Conservation (phyloP, 2,329 filamentous ascomycete genomes). For the Monosporascus sp. region DNA sequence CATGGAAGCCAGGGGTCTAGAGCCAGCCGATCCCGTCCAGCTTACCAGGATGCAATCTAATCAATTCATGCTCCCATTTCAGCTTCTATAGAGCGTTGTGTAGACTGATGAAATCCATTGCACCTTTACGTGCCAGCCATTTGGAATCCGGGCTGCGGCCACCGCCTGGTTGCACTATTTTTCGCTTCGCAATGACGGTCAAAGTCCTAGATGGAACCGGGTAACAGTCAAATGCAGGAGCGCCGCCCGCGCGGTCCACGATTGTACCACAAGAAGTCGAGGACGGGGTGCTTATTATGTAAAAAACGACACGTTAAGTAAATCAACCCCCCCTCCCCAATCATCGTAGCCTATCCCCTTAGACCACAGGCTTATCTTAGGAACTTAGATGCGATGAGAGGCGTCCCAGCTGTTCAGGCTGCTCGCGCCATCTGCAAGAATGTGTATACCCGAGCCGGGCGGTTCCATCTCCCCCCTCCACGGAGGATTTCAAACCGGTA, state of each 20-base stretch:
- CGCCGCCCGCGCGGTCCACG: slow-evolving; percentile 24
- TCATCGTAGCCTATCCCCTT: slow-evolving; percentile 1
- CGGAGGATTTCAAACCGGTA: neutral
- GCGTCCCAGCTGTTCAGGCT: slow-evolving; percentile 24
- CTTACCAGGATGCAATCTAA: too few relatives aligned
- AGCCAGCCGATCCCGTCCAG: too few relatives aligned
- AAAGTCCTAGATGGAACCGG: neutral
- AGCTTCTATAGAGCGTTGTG: too few relatives aligned
- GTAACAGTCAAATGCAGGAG: slow-evolving; percentile 11
- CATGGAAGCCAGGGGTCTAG: too few relatives aligned
- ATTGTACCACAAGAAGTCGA: slow-evolving; percentile 29
- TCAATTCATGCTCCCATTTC: too few relatives aligned
- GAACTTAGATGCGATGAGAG: slow-evolving; percentile 25
- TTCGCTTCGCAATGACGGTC: neutral
- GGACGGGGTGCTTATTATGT: slow-evolving; percentile 25
- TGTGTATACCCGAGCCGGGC: slow-evolving; percentile 22
- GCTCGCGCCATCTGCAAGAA: slow-evolving; percentile 25
- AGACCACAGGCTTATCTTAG: slow-evolving; percentile 2
- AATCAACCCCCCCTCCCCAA: neutral
- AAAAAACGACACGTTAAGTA: slow-evolving; percentile 26
- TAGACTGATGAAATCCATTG: too few relatives aligned
- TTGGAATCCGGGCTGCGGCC: too few relatives aligned
- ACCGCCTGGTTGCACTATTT: neutral
- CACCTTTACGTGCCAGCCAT: too few relatives aligned
- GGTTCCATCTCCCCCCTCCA: slow-evolving; percentile 1